Base-by-base conservation (phyloP, 305 asterid genomes). In the Fraxinus albicans region DNA sequence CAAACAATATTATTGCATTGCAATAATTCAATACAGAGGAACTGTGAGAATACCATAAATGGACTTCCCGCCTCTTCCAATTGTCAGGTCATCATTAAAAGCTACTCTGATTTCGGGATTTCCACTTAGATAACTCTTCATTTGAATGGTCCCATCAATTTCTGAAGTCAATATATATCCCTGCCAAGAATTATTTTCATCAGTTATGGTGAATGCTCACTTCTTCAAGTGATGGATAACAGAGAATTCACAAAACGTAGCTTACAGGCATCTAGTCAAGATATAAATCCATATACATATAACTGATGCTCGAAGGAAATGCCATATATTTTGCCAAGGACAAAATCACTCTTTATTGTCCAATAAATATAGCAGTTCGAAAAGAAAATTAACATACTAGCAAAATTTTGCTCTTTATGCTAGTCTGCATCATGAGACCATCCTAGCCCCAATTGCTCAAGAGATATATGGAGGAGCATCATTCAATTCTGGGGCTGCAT, bases 101-200 rank as follows among this genome's bases (percentile, higher is more conserved):
- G 99, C 99, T 88, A 96, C 86, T 90, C 90, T 91, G 92, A 96
- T 95, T 90, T 96, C 98, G 82, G 99, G 99, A 86, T 96, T 96
- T 81, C 98, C 99, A 69, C 95, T 90, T 80, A 96, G 92, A 88
- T 93, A 96, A 85, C 99, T 96, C 97, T 96, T 96, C 99, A 96
- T 96, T 95, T 95, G 99, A 84, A 96, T 96, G 79, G 99, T 96
- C 55, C 99, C 99, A 90, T 96, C 99, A 86, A 96, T 96, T 89
- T 96, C 99, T 81, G 99, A 96, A 84, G 99, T 96, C 93, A 94
- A 90, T 84, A 96, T 95, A 87, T 96, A 96, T 73, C 99, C 99
- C 99, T 96, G 94, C 84, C 83, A 84, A 67, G 65, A 67, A 86
- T 77, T 79, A 78, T 80, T 82, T 80, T 67, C 67, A 79, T 80